Evolutionary conservation across 2,329 filamentous ascomycete genomes (phyloP), one percentile per base, ranked within the genome.

Genomic region (Xylariales sp.): DNA sequence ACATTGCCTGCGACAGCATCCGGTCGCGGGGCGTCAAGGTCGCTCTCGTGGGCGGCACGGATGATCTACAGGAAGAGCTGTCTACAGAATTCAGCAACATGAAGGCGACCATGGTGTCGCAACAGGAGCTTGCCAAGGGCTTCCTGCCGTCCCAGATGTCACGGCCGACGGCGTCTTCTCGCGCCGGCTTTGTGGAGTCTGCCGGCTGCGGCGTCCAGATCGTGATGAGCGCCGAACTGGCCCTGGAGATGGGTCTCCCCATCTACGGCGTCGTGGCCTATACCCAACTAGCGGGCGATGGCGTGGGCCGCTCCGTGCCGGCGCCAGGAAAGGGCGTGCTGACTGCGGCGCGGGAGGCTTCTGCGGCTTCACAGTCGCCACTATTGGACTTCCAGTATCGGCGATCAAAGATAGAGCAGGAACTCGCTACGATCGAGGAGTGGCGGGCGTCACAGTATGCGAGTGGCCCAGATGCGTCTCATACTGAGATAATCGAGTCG

Each of bases 61-160:
- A 99, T 84, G 96, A 98, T 83, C 97, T 99, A 85, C 93, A 97
- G 77, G 96, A 98, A 83, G 96, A 99, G 83, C 96, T 96, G 62
- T 98, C 96, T 1, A 98, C 97, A 78, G 96, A 99, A 82, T 99
- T 99, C 80, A 95, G 95, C 85, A 98, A 99, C 86, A 98, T 99
- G 96, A 97, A 97, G 83, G 96, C 96, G 66, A 99, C 96, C 60
- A 97, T 94, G 87, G 98, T 98, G 78, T 94, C 94, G 30, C 91
- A 97, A 69, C 94, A 98, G 74, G 96, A 99, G 80, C 92, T 98
- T 74, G 93, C 90, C 8, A 95, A 97, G 77, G 96, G 96, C 54
- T 93, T 96, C 72, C 97, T 95, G 57, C 95, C 96, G 6, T 89
- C 90, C 80, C 96, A 99, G 82, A 99, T 99, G 96, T 99, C 96